Evolutionary conservation across 352 stramenopile species (phyloP).

Genomic region (Stephanocyclus meneghinianus): DNA sequence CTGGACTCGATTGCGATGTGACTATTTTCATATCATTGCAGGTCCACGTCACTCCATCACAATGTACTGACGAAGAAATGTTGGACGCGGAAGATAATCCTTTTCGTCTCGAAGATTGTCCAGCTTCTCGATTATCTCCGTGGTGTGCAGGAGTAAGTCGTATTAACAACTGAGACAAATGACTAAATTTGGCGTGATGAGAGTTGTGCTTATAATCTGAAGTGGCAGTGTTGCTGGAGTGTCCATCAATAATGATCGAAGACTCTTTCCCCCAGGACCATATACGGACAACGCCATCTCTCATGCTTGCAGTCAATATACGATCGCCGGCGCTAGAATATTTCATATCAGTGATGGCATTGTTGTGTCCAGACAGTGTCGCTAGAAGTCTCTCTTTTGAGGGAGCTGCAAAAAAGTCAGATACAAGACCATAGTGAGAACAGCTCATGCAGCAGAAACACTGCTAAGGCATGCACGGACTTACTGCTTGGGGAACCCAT

Average conservation of each 20-base stretch:
- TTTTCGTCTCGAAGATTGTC: constrained; percentile 29
- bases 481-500: constrained; percentile 18
- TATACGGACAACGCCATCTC: constrained; percentile 87
- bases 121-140: constrained; percentile 5
- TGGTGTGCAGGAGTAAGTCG: constrained; percentile 26
- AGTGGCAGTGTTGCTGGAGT: constrained; percentile 36
- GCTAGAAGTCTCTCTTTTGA: constrained; percentile 51
- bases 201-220: constrained; percentile 26
- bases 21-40: constrained; percentile 84
- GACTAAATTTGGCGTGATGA: constrained; percentile 30
- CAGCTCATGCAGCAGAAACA: neutral
- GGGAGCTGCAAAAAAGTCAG: constrained; percentile 18
- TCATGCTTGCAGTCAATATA: constrained; percentile 91
- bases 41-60: constrained; percentile 82
- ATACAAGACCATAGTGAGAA: neutral
- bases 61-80: constrained; percentile 53
- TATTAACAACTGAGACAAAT: constrained; percentile 51
- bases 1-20: constrained; percentile 81
- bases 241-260: constrained; percentile 29
- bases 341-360: constrained; percentile 91
- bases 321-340: constrained; percentile 89
- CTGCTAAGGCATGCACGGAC: constrained; percentile 5
- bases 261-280: constrained; percentile 76
- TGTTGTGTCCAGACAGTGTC: constrained; percentile 87
- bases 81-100: constrained; percentile 9